Evolutionary conservation across 2,329 filamentous ascomycete species (phyloP).

Genomic region (Berkeleyomyces basicola): DNA sequence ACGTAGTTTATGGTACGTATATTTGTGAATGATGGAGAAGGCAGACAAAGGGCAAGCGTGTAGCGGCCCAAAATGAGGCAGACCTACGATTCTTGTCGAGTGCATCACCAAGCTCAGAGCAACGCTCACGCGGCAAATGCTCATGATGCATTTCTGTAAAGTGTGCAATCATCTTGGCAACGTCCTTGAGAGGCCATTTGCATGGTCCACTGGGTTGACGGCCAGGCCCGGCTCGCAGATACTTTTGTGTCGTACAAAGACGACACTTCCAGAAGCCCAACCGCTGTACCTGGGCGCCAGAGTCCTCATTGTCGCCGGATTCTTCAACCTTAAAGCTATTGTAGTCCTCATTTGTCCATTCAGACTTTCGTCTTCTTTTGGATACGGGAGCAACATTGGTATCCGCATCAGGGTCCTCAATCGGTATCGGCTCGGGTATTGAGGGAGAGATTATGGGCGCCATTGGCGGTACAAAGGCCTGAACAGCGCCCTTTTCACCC

Average conservation of each 20-base stretch:
- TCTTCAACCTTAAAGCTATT: slow-evolving; percentile 13
- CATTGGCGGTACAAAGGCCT: slow-evolving; percentile 8
- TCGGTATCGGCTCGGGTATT: slow-evolving; percentile 7
- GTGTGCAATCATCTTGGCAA: slow-evolving; percentile 31
- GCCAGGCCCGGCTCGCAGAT: slow-evolving; percentile 24
- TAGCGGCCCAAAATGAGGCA: background rate
- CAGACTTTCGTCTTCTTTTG: slow-evolving; percentile 9
- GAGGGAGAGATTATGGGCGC: slow-evolving; percentile 6
- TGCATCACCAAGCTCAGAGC: slow-evolving; percentile 27
- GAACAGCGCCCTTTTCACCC: slow-evolving; percentile 14
- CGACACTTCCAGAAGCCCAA: slow-evolving; percentile 32
- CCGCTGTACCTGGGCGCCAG: slow-evolving; percentile 21
- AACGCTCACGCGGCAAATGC: slow-evolving; percentile 26
- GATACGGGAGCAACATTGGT: slow-evolving; percentile 3
- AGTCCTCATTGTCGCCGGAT: slow-evolving; percentile 10
- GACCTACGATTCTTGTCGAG: slow-evolving; percentile 26
- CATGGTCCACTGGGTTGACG: slow-evolving; percentile 28
- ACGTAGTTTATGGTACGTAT: background rate
- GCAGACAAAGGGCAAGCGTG: background rate
- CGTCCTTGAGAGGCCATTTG: slow-evolving; percentile 31
- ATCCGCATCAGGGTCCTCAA: slow-evolving; percentile 13
- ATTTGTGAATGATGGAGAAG: background rate
- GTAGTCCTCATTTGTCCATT: slow-evolving; percentile 6
- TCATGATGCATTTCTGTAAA: slow-evolving; percentile 30
- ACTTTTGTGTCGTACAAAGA: slow-evolving; percentile 28